Conservation (phyloP, 23 red algal genomes). For the Gracilariopsis chorda region DNA sequence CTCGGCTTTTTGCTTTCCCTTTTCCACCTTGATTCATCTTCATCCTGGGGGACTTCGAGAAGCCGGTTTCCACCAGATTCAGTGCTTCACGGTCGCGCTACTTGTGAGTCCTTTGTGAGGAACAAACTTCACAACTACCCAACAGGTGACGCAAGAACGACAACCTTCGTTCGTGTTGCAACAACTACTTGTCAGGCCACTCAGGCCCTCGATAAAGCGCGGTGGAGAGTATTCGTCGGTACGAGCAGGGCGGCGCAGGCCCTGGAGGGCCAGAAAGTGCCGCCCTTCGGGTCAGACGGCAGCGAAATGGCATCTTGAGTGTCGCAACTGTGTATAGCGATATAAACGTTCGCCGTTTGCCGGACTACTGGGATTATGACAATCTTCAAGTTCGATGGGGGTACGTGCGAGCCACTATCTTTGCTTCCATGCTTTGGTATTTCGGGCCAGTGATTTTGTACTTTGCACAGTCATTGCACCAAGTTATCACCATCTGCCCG, state of each 20-base stretch:
- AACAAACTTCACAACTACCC: too few species aligned
- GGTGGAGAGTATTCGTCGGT: conserved; percentile 65
- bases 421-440: neutral
- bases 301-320: conserved; percentile 65
- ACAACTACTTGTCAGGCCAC: neutral
- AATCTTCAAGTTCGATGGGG: conserved; percentile 90
- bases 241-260: conserved; percentile 74
- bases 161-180: too few species aligned
- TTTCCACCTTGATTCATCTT: too few species aligned
- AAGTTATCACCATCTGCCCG: too few species aligned
- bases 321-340: conserved; percentile 86
- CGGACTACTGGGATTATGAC: conserved; percentile 99
- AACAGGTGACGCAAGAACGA: too few species aligned
- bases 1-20: too few species aligned
- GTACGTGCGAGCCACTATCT: conserved; percentile 15
- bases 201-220: neutral
- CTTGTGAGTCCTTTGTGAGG: too few species aligned
- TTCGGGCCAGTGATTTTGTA: neutral
- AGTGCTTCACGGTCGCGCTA: too few species aligned
- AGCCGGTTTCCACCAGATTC: too few species aligned
- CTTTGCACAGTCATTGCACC: neutral
- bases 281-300: conserved; percentile 58
- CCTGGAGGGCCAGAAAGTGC: conserved; percentile 77
- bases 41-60: too few species aligned
- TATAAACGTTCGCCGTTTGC: conserved; percentile 76